phyloP scores from a whole-genome alignment of 2,329 filamentous ascomycete species.

The Metarhizium anisopliae region DNA sequence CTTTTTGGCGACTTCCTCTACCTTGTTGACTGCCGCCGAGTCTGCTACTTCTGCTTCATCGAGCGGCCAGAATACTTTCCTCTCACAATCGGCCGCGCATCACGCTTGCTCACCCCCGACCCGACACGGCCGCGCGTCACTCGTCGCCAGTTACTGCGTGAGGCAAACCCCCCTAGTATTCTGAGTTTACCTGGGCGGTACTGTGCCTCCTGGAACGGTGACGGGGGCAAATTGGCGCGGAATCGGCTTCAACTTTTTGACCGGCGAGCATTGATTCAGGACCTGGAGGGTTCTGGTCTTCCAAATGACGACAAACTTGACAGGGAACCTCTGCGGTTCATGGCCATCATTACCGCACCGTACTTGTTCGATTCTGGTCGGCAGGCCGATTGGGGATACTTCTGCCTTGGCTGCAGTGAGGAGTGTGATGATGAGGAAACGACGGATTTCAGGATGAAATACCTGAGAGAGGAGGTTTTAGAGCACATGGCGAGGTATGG shows the following conservation, averaged over 20 bases:
- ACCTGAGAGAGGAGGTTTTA: too few species aligned
- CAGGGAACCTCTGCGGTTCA: conserved; percentile 7
- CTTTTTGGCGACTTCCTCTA: conserved; percentile 1
- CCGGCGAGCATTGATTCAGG: conserved; percentile 8
- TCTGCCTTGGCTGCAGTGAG: conserved; percentile 5
- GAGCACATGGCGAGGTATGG: too few species aligned
- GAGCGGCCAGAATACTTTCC: background rate
- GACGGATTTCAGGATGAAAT: too few species aligned
- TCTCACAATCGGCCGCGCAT: background rate
- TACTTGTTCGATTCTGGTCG: conserved; percentile 5
- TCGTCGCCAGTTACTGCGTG: too few species aligned
- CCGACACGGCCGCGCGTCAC: too few species aligned
- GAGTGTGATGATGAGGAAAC: background rate
- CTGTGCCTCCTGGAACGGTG: too few species aligned
- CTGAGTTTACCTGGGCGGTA: too few species aligned
- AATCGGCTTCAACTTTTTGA: conserved; percentile 7
- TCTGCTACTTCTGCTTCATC: background rate
- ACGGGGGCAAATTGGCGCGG: conserved; percentile 10
- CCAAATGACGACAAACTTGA: background rate
- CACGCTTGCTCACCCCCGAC: too few species aligned
- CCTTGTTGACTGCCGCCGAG: conserved; percentile 1
- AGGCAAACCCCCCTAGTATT: too few species aligned
- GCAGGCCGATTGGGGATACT: conserved; percentile 8
- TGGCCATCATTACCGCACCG: conserved; percentile 10
- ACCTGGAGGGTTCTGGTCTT: conserved; percentile 17